Evolutionary conservation across 2,329 filamentous ascomycete genomes (phyloP), one percentile per base, ranked within the genome.

Genomic region (Alternaria sp.): DNA sequence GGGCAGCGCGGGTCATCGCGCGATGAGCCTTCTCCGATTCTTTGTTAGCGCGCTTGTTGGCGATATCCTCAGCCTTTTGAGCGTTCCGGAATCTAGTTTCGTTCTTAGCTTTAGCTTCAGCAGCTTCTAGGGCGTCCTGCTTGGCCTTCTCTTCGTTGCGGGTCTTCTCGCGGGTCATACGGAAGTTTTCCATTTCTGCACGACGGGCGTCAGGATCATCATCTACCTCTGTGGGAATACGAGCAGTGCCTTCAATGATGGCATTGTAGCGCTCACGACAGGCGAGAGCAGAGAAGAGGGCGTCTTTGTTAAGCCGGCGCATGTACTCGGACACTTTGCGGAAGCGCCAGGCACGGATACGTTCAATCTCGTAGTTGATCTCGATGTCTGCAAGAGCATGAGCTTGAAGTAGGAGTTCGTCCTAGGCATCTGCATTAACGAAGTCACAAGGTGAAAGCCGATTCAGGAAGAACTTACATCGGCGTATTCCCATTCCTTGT

Each of bases 401-500:
- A 14, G 81, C 78, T 51, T 78, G 68, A 9, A 79, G 57, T 18
- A 85, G 78, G n/a, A 75, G 69, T 20, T 80, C 74, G 61, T 85
- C 83, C 82, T 84, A 47, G 18, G n/a, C 3, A 24, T 51, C 8
- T 5, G 22, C 41, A 39, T 65, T 32, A 66, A 56, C 49, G 3
- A 41, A 36, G 36, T 38, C 43, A n/a, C 4, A 38, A 34, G 14
- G n/a, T n/a, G 7, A 11, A 30, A 34, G 7, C 5, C 11, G 20
- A 8, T 30, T 39, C 11, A 7, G 7, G 9, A 14, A 8, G 20
- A 42, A 68, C 76, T 66, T 71, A 84, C 83, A 69, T 86, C 84
- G 18, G 79, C 79, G 12, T 78, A 73, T 51, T 82, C 78, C 84
- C 84, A 86, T 65, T 83, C 82, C 51, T 77, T 82, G 61, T 82